Conservation (phyloP, 805 yeast species). For the Yarrowia hollandica region DNA sequence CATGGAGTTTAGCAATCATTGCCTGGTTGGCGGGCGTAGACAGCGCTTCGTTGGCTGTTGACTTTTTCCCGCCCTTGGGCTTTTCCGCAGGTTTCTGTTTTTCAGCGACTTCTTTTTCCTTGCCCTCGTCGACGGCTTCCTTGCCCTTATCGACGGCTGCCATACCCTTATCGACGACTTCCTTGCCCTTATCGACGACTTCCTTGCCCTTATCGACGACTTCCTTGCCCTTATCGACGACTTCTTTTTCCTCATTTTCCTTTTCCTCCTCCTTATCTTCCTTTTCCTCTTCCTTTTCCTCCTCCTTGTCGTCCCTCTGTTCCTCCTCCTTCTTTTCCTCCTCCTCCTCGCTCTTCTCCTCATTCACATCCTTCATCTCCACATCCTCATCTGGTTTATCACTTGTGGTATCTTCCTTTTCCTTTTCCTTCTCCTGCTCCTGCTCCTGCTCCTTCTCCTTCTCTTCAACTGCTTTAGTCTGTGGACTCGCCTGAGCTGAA, state of each 20-base stretch:
- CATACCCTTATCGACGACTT: not conserved
- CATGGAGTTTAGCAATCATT: constrained; percentile 81
- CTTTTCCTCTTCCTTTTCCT: constrained; percentile 33
- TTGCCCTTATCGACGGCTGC: not conserved
- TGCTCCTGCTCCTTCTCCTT: no score
- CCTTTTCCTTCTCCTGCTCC: no score
- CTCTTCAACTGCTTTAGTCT: no score
- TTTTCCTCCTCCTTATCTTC: not conserved
- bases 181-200: constrained; percentile 22
- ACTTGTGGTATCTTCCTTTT: not conserved
- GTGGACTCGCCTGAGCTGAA: no score
- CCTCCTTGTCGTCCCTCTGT: constrained; percentile 42
- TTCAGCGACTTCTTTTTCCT: not conserved
- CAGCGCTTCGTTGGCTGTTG: constrained; percentile 30
- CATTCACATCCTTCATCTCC: not conserved
- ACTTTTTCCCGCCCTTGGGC: constrained; percentile 4
- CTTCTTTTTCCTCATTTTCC: not conserved
- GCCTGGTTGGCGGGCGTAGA: constrained; percentile 52
- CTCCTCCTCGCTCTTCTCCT: not conserved
- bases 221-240: not conserved
- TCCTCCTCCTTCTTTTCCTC: constrained; percentile 37
- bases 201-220: not conserved
- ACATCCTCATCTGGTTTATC: not conserved
- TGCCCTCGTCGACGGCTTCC: not conserved
- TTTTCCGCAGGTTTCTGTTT: not conserved